These are phyloP conservation scores for Botrytis sinoallii DNA, from an alignment of 2,329 filamentous ascomycete species.

Conservation along the genomic window DNA sequence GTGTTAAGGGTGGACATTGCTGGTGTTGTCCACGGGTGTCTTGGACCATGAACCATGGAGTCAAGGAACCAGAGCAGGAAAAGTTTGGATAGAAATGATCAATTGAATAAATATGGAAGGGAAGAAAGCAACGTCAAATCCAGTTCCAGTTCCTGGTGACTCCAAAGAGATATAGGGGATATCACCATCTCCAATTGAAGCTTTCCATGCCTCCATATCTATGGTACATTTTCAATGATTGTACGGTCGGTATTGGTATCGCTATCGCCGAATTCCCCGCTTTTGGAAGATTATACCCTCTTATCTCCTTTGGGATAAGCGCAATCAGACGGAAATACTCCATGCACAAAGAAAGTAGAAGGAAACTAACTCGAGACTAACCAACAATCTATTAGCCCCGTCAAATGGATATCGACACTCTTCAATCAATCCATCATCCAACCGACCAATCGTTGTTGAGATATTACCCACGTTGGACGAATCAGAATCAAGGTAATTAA, in stretches of 20 bases:
- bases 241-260: background rate
- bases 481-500: conserved; percentile 1
- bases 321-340: background rate
- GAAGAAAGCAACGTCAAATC: background rate
- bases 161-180: background rate
- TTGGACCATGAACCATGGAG: background rate
- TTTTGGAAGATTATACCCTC: background rate
- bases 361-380: background rate
- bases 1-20: background rate
- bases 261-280: background rate
- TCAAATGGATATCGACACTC: background rate
- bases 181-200: background rate
- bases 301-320: background rate
- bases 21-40: background rate
- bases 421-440: no score
- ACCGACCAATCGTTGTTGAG: background rate
- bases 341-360: background rate
- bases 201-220: background rate
- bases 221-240: background rate
- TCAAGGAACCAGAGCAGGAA: background rate
- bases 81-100: background rate
- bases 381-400: background rate
- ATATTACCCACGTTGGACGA: conserved; percentile 3
- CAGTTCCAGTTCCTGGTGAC: background rate
- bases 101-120: background rate